phyloP scores from a whole-genome alignment of 2,329 filamentous ascomycete species.

The Colletotrichum sp. region DNA sequence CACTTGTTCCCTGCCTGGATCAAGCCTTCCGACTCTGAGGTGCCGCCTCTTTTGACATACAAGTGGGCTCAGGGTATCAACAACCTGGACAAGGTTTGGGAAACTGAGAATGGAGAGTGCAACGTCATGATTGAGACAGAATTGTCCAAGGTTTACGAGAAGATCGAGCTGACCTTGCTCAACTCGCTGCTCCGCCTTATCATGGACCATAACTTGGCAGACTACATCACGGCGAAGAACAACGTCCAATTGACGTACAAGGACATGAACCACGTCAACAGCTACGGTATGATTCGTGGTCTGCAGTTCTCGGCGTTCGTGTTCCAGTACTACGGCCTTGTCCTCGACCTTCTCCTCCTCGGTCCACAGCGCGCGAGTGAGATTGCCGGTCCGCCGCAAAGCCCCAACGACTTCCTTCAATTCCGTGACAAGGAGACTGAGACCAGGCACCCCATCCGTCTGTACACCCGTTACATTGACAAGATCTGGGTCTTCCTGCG shows the following conservation, averaged over 20 bases:
- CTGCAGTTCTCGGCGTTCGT: conserved; percentile 98
- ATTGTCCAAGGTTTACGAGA: conserved; percentile 98
- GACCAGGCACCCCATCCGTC: conserved; percentile 88
- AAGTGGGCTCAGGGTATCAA: conserved; percentile 99
- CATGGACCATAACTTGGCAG: conserved; percentile 99
- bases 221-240: conserved; percentile 99
- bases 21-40: conserved; percentile 97
- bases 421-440: conserved; percentile 94
- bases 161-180: conserved; percentile 94
- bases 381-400: conserved; percentile 91
- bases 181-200: conserved; percentile 93
- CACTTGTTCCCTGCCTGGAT: conserved; percentile 99
- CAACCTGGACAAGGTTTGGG: conserved; percentile 95
- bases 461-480: conserved; percentile 98
- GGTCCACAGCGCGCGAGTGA: conserved; percentile 97
- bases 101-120: conserved; percentile 90
- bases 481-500: conserved; percentile 98
- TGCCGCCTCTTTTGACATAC: conserved; percentile 91
- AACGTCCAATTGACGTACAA: conserved; percentile 99
- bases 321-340: conserved; percentile 97
- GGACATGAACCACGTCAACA: conserved; percentile 99
- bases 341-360: conserved; percentile 89
- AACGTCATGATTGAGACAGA: conserved; percentile 99
- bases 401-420: conserved; percentile 96
- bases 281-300: conserved; percentile 97